These are phyloP conservation scores for Picochlorum sp. DNA, from an alignment of 139 green algal species.

Conservation along the genomic window DNA sequence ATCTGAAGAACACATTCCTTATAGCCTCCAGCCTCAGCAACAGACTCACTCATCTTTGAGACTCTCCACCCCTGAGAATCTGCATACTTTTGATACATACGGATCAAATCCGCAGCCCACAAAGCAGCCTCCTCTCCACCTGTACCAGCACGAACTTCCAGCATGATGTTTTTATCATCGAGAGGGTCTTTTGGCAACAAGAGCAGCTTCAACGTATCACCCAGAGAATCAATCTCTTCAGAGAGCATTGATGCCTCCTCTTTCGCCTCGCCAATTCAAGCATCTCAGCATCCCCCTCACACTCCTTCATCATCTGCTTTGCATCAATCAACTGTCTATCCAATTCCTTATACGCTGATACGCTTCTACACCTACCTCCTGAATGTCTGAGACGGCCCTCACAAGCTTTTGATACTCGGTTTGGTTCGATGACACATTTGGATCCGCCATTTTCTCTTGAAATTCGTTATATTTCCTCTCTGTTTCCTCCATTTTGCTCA, in stretches of 20 bases:
- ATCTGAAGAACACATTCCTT: constrained; percentile 71
- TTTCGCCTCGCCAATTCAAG: constrained; percentile 51
- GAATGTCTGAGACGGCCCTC: constrained; percentile 61
- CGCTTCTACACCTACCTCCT: constrained; percentile 48
- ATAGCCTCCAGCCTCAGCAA: constrained; percentile 76
- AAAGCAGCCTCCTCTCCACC: constrained; percentile 77
- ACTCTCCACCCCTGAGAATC: constrained; percentile 64
- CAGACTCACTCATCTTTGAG: constrained; percentile 48
- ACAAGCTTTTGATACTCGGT: constrained; percentile 71
- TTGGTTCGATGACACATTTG: constrained; percentile 52
- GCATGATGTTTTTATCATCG: constrained; percentile 87
- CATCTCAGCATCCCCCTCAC: constrained; percentile 58
- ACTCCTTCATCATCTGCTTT: constrained; percentile 55
- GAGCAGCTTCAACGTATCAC: constrained; percentile 63
- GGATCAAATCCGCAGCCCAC: constrained; percentile 66
- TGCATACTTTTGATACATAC: constrained; percentile 59
- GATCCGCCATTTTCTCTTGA: constrained; percentile 71
- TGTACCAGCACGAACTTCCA: constrained; percentile 76
- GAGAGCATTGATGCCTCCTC: constrained; percentile 47
- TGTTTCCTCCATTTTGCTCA: constrained; percentile 44
- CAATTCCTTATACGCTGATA: constrained; percentile 49
- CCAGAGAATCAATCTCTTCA: constrained; percentile 30
- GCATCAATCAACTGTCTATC: constrained; percentile 54
- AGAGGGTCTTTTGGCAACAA: constrained; percentile 87
- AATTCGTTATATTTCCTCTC: constrained; percentile 33